A percentile compares a stretch with the other conserved stretches of the same genome.
Conservation (phyloP, 2,329 filamentous ascomycete species). For the Penicillium sp. region DNA sequence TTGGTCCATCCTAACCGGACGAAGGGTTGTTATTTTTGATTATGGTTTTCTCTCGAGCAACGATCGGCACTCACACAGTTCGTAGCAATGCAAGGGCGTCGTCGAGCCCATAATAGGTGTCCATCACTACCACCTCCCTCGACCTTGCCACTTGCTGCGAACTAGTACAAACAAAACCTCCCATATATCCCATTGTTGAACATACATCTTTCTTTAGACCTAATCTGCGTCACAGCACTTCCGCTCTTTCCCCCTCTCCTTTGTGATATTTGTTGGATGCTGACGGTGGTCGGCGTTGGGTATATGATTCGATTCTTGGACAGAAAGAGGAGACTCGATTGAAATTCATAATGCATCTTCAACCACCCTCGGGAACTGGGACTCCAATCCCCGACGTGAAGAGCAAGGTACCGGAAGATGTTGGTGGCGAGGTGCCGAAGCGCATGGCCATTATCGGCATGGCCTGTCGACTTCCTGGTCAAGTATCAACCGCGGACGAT, state of each 20-base stretch:
- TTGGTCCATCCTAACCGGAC: conserved; percentile 6
- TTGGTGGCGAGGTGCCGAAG: conserved; percentile 8
- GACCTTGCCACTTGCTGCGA: conserved; percentile 1
- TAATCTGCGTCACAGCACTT: conserved; percentile 6
- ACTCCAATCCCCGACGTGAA: conserved; percentile 5
- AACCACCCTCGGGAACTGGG: conserved; percentile 14
- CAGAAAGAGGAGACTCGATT: neutral
- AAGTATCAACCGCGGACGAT: conserved; percentile 20
- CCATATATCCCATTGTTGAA: conserved; percentile 5
- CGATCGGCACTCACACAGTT: conserved; percentile 13
- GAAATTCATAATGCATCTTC: conserved; percentile 13
- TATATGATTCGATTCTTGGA: conserved; percentile 13
- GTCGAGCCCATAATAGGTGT: conserved; percentile 7
- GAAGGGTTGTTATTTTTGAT: neutral
- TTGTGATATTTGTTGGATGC: conserved; percentile 3
- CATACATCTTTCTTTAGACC: conserved; percentile 9
- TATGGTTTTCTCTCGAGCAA: too few species aligned
- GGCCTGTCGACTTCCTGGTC: conserved; percentile 24
- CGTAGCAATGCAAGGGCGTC: conserved; percentile 17
- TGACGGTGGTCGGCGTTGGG: conserved; percentile 8
- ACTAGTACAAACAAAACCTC: conserved; percentile 2
- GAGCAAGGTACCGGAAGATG: conserved; percentile 3
- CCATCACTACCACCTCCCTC: conserved; percentile 1
- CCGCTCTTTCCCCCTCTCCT: conserved; percentile 3
- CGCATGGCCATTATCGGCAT: conserved; percentile 25